Conservation (phyloP, 1,284 basidiomycete species). For the Ustilago sp. region DNA sequence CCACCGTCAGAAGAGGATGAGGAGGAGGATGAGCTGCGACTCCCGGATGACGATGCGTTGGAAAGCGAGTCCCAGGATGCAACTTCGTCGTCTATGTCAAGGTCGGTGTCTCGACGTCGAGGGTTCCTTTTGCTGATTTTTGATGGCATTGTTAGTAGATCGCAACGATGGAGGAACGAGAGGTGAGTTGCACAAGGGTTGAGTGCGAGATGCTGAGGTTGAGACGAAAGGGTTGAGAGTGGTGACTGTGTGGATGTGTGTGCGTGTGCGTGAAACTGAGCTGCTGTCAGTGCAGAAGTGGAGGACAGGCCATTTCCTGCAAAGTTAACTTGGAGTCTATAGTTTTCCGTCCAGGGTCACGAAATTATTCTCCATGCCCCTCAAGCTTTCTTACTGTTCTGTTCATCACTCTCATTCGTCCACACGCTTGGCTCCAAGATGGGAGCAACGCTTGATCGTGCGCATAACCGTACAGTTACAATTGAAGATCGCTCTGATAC, state of each 20-base stretch:
- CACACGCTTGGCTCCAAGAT: background rate
- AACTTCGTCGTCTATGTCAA: conserved; percentile 9
- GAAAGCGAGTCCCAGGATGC: conserved; percentile 18
- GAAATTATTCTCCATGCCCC: too few relatives aligned
- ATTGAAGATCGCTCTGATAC: background rate
- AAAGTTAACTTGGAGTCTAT: too few relatives aligned
- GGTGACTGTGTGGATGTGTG: background rate
- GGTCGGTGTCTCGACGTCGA: background rate
- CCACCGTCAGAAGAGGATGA: conserved; percentile 6
- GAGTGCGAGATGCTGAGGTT: background rate
- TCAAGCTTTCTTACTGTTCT: too few relatives aligned
- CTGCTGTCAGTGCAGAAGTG: conserved; percentile 1
- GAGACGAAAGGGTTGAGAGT: background rate
- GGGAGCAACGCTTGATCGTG: background rate
- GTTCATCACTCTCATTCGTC: too few relatives aligned
- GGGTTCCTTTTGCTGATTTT: background rate
- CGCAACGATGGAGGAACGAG: too few relatives aligned
- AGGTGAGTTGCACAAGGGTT: too few relatives aligned
- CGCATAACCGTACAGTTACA: background rate
- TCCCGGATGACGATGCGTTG: conserved; percentile 8
- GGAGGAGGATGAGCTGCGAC: conserved; percentile 17
- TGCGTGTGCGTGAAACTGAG: background rate
- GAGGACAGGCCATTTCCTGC: background rate
- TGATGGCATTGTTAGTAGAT: too few relatives aligned
- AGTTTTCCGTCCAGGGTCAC: too few relatives aligned